Evolutionary conservation across 305 asterid species (phyloP), one percentile per base, ranked within the genome.

Genomic region (Ilex paraguariensis): DNA sequence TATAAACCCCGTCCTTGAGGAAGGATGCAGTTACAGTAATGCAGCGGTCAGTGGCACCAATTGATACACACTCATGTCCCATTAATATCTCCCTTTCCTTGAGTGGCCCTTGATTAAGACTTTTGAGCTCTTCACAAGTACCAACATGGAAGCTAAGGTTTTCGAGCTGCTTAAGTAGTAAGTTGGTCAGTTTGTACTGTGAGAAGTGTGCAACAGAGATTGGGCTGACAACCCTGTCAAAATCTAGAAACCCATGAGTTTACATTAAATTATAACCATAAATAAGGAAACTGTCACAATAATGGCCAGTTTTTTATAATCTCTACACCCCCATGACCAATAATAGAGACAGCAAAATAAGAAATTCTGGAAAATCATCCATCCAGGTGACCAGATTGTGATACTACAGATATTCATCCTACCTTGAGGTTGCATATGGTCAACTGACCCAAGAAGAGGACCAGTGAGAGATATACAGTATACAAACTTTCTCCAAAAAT

Each of bases 161-260:
- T 69, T 86, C 77, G 33, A 90, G 87, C 76, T 90, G 87, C 74
- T 85, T 74, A 65, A 81, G 64, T 57, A 90, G 84, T 73, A 92
- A 69, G 40, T 76, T 64, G 75, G 79, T 74, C 56, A 92, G 91
- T 76, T 92, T 92, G 75, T 92, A 84, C 79, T 92, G 98, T 55
- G 98, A 87, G 74, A 84, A 92, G 77, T 92, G 97, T 58, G 98
- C 95, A 74, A 92, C 98, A 58, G 97, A 84, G 64, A 86, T 83
- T 65, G 96, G 96, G 75, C 97, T 92, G 73, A 67, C 84, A 66
- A 73, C 73, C 70, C 70, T 83, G 66, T 84, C 94, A 80, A 92
- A 90, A 84, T 92, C 98, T 92, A 87, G 80, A 79, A 36, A 36
- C 6, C 42, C 42, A 0, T 36, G 42, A 36, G 42, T 36, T 36